Conservation (phyloP, 192 early-diverging fungal species). For the Umbelopsis sp. region DNA sequence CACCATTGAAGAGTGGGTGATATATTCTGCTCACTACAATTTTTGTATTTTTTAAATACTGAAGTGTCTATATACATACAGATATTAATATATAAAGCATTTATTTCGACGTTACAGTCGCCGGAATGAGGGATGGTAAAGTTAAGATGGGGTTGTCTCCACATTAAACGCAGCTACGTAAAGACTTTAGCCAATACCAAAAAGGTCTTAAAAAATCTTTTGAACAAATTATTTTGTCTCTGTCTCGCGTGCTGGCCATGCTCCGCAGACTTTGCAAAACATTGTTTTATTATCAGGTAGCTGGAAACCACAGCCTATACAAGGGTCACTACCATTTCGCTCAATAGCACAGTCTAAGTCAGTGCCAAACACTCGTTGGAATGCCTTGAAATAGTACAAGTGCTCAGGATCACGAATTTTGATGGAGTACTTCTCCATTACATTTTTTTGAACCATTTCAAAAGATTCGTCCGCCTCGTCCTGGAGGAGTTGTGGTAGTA, state of each 20-base stretch:
- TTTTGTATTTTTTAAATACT: too few species aligned
- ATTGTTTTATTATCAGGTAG: conserved; percentile 51
- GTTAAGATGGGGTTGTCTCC: too few species aligned
- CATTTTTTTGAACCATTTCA: conserved; percentile 28
- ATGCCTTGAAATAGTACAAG: conserved; percentile 59
- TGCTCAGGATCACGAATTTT: conserved; percentile 66
- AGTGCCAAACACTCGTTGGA: conserved; percentile 47
- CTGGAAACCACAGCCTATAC: conserved; percentile 63
- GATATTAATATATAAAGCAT: too few species aligned
- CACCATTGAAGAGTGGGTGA: too few species aligned
- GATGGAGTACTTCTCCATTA: conserved; percentile 47
- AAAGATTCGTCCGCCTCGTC: conserved; percentile 28
- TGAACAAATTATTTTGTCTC: not conserved
- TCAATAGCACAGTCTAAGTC: conserved; percentile 23
- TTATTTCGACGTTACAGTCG: too few species aligned
- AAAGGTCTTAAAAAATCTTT: too few species aligned
- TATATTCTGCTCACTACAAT: too few species aligned
- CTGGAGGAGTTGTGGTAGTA: conserved; percentile 51
- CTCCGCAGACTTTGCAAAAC: conserved; percentile 68
- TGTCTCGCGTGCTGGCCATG: conserved; percentile 52
- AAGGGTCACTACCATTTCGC: conserved; percentile 55
- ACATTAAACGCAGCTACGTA: too few species aligned
- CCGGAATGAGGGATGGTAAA: too few species aligned
- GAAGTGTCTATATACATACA: too few species aligned
- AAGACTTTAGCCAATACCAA: not conserved